Percentiles rank a stretch among this genome's conserved stretches.
Evolutionary conservation across 768 basidiomycete genomes (phyloP).

Genomic region (Amanita rimosa): DNA sequence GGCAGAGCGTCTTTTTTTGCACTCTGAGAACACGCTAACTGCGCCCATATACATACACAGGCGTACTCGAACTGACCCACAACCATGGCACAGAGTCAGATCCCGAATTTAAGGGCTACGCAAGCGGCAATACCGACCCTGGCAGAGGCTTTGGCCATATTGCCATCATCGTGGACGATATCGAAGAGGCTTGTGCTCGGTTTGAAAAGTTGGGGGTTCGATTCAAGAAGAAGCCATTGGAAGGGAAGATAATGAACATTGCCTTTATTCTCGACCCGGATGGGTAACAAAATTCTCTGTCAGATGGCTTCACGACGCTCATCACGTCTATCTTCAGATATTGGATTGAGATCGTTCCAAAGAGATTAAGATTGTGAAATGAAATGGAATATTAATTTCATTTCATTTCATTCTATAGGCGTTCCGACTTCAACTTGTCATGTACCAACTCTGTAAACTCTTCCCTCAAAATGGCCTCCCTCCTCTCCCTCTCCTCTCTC

Average conservation of each 20-base stretch:
- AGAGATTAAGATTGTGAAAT: background rate
- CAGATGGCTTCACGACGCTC: background rate
- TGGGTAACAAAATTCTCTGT: constrained; percentile 35
- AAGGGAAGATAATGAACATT: constrained; percentile 79
- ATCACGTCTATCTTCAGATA: constrained; percentile 7
- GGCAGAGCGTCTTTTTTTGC: background rate
- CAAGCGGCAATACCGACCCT: constrained; percentile 77
- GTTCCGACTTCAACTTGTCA: constrained; percentile 52
- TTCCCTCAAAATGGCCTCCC: constrained; percentile 81
- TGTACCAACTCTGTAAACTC: constrained; percentile 80
- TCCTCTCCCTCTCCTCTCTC: constrained; percentile 84
- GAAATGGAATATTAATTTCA: too few species aligned
- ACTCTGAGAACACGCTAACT: background rate
- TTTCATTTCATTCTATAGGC: background rate
- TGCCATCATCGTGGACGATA: constrained; percentile 72
- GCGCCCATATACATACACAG: constrained; percentile 27
- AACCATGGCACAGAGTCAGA: constrained; percentile 89
- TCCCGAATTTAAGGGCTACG: constrained; percentile 68
- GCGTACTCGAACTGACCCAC: constrained; percentile 75
- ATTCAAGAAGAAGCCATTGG: constrained; percentile 81
- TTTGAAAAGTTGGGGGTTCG: constrained; percentile 71
- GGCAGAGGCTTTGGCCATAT: constrained; percentile 82
- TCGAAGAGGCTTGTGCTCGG: constrained; percentile 73
- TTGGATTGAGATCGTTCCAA: constrained; percentile 13
- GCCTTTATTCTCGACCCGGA: constrained; percentile 84